Base-by-base conservation (phyloP, 306 rosid species). In the Biancaea sappan region DNA sequence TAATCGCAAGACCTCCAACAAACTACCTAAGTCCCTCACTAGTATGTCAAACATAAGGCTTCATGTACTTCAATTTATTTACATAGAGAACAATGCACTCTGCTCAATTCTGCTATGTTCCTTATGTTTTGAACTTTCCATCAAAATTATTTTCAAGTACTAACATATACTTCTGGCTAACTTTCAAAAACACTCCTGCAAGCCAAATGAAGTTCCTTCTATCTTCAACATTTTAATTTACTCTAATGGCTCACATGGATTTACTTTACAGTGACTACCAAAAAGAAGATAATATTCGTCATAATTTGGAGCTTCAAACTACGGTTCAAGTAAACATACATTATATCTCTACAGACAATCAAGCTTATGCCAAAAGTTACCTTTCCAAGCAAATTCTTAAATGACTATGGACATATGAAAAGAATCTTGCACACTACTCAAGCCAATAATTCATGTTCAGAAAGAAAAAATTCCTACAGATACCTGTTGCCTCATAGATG, bases 401-500 rank as follows among this genome's bases (percentile, higher is more conserved):
- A 58, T 35, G 53, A 63, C 29, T 57, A 37, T 44, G 12, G 38
- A 57, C 47, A 31, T 46, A 38, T 61, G n/a, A 53, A 68, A 54
- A 5, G n/a, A 14, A 26, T 63, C 69, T n/a, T 4, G 3, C 51
- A 69, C 13, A 21, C 75, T 43, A 51, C 61, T 50, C 24, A 34
- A 9, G 48, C 54, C 72, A 40, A 11, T 19, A 44, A 73, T 70
- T 46, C 51, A 5, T 22, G 14, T 57, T 69, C 4, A 44, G 48
- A 40, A 8, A 16, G 37, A 47, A 72, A 58, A 67, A 79, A 68
- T 72, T 64, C 53, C 44, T 69, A 59, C 54, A 74, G 29, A 56
- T 82, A 92, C 99, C 99, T 94, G 99, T 79, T 94, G 99, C 64
- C 97, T 84, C 87, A 84, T 83, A 64, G 99, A 80, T 43, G 99